These are phyloP conservation scores for Ceriops decandra DNA, from an alignment of 345 rosid species.

Conservation along the genomic window DNA sequence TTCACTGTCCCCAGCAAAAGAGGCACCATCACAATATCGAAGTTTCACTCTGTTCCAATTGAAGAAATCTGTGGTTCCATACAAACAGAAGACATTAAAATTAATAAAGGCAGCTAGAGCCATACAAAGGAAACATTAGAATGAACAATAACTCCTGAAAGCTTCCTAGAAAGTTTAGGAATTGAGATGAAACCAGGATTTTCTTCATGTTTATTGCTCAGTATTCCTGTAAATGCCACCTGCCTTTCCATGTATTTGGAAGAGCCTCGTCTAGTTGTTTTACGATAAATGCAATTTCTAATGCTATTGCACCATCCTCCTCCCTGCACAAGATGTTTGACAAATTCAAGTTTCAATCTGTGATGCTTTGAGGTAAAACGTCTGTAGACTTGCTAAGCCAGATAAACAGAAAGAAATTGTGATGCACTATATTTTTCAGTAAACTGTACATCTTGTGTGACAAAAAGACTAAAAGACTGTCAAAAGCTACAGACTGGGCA, in stretches of 20 bases:
- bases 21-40: conserved; percentile 95
- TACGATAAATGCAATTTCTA: conserved; percentile 74
- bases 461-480: too few relatives aligned
- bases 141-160: background rate
- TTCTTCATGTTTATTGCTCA: conserved; percentile 63
- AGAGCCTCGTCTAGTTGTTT: conserved; percentile 70
- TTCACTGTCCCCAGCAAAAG: conserved; percentile 74
- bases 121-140: background rate
- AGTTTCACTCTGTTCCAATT: conserved; percentile 93
- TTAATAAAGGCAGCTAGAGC: background rate
- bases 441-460: too few relatives aligned
- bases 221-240: conserved; percentile 69
- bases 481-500: background rate
- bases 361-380: background rate
- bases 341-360: conserved; percentile 10
- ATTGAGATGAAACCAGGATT: conserved; percentile 57
- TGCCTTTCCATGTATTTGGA: conserved; percentile 78
- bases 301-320: conserved; percentile 97
- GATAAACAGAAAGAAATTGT: background rate
- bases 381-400: background rate
- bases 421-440: background rate
- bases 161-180: conserved; percentile 6
- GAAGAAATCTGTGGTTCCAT: conserved; percentile 61
- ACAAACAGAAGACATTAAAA: background rate
- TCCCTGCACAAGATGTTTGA: conserved; percentile 49